Evolutionary conservation across 2,329 filamentous ascomycete species (phyloP).

Genomic region (Pyricularia pennisetigena): DNA sequence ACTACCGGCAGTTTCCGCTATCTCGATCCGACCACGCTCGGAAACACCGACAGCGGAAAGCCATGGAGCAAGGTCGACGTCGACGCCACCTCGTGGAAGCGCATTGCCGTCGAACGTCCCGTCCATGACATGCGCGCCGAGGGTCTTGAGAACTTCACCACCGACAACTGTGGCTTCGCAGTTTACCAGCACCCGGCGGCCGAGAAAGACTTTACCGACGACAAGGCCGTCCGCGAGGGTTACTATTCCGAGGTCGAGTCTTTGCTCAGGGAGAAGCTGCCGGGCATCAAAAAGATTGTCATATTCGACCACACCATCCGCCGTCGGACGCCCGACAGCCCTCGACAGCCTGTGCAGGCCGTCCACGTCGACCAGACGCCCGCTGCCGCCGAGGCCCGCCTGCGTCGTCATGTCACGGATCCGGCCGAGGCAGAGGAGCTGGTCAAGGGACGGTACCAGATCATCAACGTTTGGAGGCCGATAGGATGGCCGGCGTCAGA

Average conservation of each 20-base stretch:
- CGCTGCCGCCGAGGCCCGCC: slow-evolving; percentile 47
- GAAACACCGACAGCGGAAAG: slow-evolving; percentile 26
- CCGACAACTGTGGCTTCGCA: slow-evolving; percentile 49
- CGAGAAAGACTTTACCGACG: slow-evolving; percentile 46
- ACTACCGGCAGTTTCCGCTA: slow-evolving; percentile 39
- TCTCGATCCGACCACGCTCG: slow-evolving; percentile 42
- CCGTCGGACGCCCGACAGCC: slow-evolving; percentile 37
- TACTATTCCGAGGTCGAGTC: slow-evolving; percentile 56
- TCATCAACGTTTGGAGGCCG: slow-evolving; percentile 64
- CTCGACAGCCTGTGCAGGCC: slow-evolving; percentile 56
- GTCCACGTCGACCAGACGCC: slow-evolving; percentile 67
- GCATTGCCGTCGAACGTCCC: slow-evolving; percentile 31
- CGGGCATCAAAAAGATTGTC: slow-evolving; percentile 48
- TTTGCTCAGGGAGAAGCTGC: slow-evolving; percentile 42
- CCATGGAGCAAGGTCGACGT: slow-evolving; percentile 59
- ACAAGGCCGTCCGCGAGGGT: slow-evolving; percentile 37
- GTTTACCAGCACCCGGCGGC: slow-evolving; percentile 40
- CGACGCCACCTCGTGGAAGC: slow-evolving; percentile 41
- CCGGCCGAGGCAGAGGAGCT: slow-evolving; percentile 44
- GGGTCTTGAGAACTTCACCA: slow-evolving; percentile 41
- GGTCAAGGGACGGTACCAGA: slow-evolving; percentile 48
- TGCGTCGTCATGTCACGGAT: slow-evolving; percentile 48
- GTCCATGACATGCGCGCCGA: slow-evolving; percentile 45
- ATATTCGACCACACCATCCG: slow-evolving; percentile 69
- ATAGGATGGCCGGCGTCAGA: slow-evolving; percentile 53